Base-by-base conservation (phyloP, 2,329 filamentous ascomycete species). In the Fusarium duplospermum region DNA sequence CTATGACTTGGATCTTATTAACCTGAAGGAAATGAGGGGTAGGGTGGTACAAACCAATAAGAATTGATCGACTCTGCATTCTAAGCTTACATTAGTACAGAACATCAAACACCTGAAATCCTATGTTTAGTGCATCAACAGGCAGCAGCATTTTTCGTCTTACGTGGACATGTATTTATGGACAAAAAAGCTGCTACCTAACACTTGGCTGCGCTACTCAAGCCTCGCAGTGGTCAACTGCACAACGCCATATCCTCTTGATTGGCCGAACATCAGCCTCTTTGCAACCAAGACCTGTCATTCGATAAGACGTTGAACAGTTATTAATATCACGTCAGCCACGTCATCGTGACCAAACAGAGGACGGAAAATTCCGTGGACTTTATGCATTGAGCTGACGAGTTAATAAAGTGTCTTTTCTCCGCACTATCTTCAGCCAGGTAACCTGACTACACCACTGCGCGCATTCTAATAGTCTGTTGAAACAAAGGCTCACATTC, bases 321-420 rank as follows among this genome's bases (percentile, higher is more conserved):
- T 27, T 47, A 24, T 29, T 36, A 8, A 24, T 20, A 35, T 33
- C 27, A 29, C 20, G 59, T 33, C 29, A 50, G 20, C 33, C 29
- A 62, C 67, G 69, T 71, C 69, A 71, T 71, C 20, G 59, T 71
- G 59, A 60, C 16, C 42, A 5, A 45, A 47, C 20, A 35, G n/a
- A n/a, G 9, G 3, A 10, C 3, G 7, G 4, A 20, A 29, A 4
- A n/a, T 36, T 47, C 60, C 29, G 64, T 38, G 3, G 22, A 27
- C 13, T 56, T 69, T 4, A 33, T 35, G 20, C 54, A 11, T 24
- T 18, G 13, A 31, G 45, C 47, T 31, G 24, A 20, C 29, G 18
- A 6, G 4, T 2, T n/a, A 22, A 27, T n/a, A 4, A 45, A 6
- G 29, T 13, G 11, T 27, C 14, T 40, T 59, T 56, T 62, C 66